These are phyloP conservation scores for Triglochin maritima DNA, from an alignment of 106 monocot species.

Conservation along the genomic window DNA sequence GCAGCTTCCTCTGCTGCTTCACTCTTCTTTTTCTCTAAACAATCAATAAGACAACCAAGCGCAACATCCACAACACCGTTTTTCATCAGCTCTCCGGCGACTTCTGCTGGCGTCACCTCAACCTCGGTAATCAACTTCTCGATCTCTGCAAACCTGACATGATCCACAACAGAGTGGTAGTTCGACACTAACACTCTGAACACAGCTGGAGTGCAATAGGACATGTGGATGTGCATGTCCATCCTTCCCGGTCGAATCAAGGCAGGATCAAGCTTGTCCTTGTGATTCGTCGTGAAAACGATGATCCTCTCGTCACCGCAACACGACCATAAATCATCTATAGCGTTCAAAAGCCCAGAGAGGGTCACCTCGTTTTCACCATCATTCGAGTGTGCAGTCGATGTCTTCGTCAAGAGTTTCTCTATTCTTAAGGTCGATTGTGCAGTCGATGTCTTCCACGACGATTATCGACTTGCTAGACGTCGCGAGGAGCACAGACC, in stretches of 20 bases:
- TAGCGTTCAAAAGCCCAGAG: conserved; percentile 77
- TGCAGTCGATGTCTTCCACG: conserved; percentile 92
- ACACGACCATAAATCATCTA: conserved; percentile 83
- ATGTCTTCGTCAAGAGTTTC: background rate
- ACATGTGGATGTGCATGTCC: conserved; percentile 62
- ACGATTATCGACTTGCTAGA: conserved; percentile 76
- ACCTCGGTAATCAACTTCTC: conserved; percentile 35
- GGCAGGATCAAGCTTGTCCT: conserved; percentile 46
- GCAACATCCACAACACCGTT: conserved; percentile 37
- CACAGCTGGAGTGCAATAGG: conserved; percentile 36
- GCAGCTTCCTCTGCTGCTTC: conserved; percentile 37
- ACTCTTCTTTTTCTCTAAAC: conserved; percentile 21
- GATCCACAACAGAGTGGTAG: too few relatives aligned
- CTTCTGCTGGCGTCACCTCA: conserved; percentile 73
- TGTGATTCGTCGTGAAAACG: conserved; percentile 81
- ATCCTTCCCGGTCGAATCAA: conserved; percentile 51
- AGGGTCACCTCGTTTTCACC: conserved; percentile 42
- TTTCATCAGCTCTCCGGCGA: conserved; percentile 64
- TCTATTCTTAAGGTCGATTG: conserved; percentile 47
- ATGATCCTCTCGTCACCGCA: conserved; percentile 82
- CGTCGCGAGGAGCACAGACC: conserved; percentile 61
- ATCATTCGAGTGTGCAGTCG: conserved; percentile 2
- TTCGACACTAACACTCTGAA: conserved; percentile 38
- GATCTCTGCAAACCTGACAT: conserved; percentile 27
- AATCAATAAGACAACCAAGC: conserved; percentile 5